These are phyloP conservation scores for Diaporthe eres DNA, from an alignment of 2,329 filamentous ascomycete species.

Conservation along the genomic window DNA sequence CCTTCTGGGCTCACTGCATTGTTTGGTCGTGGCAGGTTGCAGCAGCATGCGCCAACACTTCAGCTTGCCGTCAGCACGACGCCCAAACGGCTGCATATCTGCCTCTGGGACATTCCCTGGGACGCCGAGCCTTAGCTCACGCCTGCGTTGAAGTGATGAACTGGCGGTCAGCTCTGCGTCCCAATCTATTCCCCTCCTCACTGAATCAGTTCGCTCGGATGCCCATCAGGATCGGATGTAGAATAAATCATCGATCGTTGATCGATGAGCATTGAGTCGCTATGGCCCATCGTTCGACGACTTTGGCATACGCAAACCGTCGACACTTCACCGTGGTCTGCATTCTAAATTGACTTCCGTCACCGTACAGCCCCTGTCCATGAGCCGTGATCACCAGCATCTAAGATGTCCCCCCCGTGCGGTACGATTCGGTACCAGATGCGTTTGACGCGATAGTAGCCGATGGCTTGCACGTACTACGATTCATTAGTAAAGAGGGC, in stretches of 20 bases:
- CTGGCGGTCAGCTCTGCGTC: constrained; percentile 63
- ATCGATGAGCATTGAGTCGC: constrained; percentile 3
- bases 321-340: constrained; percentile 18
- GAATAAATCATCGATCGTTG: constrained; percentile 35
- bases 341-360: constrained; percentile 42
- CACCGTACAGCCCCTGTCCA: constrained; percentile 51
- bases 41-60: constrained; percentile 16
- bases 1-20: background rate
- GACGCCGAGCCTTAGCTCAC: constrained; percentile 36
- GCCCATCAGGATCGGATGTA: constrained; percentile 44
- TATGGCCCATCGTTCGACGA: constrained; percentile 18
- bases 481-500: constrained; percentile 8
- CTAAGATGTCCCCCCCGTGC: constrained; percentile 41
- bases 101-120: constrained; percentile 32
- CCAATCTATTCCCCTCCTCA: constrained; percentile 45
- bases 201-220: constrained; percentile 38
- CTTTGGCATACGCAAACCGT: constrained; percentile 23
- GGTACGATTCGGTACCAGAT: constrained; percentile 45
- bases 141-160: constrained; percentile 52
- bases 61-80: constrained; percentile 28
- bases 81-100: constrained; percentile 11
- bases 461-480: constrained; percentile 6
- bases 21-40: constrained; percentile 26
- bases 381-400: constrained; percentile 58
- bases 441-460: constrained; percentile 35